Percentiles rank a stretch among this genome's conserved stretches.
Conservation (phyloP, 2,329 filamentous ascomycete species). For the Mariannaea sp. region DNA sequence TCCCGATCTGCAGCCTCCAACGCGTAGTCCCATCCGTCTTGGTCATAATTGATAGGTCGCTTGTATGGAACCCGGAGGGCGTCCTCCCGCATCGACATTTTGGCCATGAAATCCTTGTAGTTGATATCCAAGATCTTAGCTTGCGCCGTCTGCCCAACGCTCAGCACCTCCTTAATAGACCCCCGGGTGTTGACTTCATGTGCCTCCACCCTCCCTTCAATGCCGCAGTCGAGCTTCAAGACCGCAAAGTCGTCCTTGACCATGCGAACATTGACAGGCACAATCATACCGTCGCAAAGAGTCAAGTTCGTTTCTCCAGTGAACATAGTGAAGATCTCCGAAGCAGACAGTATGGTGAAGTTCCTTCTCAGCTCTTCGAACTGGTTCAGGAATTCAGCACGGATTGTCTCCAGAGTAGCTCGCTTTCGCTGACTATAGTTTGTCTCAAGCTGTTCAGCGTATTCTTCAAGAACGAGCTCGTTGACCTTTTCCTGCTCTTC, state of each 20-base stretch:
- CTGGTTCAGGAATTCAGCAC: conserved; percentile 86
- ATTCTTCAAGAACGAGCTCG: conserved; percentile 93
- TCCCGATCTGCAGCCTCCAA: conserved; percentile 84
- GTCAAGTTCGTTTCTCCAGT: conserved; percentile 90
- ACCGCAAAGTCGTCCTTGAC: conserved; percentile 93
- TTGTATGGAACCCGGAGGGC: conserved; percentile 74
- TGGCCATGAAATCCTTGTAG: conserved; percentile 81
- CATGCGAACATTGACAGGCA: conserved; percentile 85
- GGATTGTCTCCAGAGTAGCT: conserved; percentile 93
- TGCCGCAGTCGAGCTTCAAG: conserved; percentile 89
- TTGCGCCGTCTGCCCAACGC: conserved; percentile 80
- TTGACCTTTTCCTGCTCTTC: conserved; percentile 95
- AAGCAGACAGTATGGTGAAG: conserved; percentile 70
- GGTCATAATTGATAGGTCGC: conserved; percentile 70
- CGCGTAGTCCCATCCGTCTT: conserved; percentile 83
- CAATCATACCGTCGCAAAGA: conserved; percentile 86
- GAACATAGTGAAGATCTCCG: conserved; percentile 94
- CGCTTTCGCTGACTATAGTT: conserved; percentile 95
- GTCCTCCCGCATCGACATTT: conserved; percentile 83
- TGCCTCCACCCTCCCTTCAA: conserved; percentile 85
- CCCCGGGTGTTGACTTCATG: conserved; percentile 78
- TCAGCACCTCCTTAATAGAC: conserved; percentile 74
- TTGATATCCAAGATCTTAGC: conserved; percentile 89
- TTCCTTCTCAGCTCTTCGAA: conserved; percentile 92
- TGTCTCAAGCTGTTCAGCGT: conserved; percentile 90